These are phyloP conservation scores for Verruconis gallopava DNA, from an alignment of 2,329 filamentous ascomycete species.

Conservation along the genomic window DNA sequence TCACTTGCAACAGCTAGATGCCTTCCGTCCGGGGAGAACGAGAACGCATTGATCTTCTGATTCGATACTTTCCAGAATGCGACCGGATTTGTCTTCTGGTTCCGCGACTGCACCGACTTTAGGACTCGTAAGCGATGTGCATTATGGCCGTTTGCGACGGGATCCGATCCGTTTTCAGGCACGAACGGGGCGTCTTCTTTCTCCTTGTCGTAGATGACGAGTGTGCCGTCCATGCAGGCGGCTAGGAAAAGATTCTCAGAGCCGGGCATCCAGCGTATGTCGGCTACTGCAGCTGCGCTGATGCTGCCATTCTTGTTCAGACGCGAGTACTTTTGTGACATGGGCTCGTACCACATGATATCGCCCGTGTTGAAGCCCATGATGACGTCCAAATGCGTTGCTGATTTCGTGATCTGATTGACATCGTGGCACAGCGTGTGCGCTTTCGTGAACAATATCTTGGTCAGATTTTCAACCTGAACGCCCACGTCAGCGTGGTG, in stretches of 20 bases:
- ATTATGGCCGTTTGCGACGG: conserved; percentile 15
- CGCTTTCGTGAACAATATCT: conserved; percentile 92
- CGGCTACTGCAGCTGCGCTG: conserved; percentile 70
- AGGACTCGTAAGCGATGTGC: conserved; percentile 51
- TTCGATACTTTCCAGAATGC: conserved; percentile 88
- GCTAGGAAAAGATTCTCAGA: conserved; percentile 90
- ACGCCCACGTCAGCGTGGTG: not conserved
- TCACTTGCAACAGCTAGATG: conserved; percentile 86
- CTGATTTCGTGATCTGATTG: conserved; percentile 67
- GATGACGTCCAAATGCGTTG: conserved; percentile 74
- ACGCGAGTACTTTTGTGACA: conserved; percentile 87
- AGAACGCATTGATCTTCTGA: conserved; percentile 78
- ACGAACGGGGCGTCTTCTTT: conserved; percentile 77
- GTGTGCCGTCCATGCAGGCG: conserved; percentile 77
- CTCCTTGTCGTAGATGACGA: conserved; percentile 95
- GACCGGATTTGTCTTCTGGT: conserved; percentile 86
- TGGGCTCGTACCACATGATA: conserved; percentile 97
- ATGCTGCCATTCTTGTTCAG: conserved; percentile 95
- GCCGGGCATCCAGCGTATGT: conserved; percentile 86
- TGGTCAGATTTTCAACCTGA: conserved; percentile 79
- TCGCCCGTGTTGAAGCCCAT: conserved; percentile 96
- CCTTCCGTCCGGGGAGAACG: conserved; percentile 79
- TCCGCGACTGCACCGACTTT: conserved; percentile 87
- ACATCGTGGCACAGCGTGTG: conserved; percentile 92
- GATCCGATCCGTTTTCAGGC: conserved; percentile 38